Evolutionary conservation across 208 protist species (phyloP).

Genomic region (Acanthamoeba healyi): DNA sequence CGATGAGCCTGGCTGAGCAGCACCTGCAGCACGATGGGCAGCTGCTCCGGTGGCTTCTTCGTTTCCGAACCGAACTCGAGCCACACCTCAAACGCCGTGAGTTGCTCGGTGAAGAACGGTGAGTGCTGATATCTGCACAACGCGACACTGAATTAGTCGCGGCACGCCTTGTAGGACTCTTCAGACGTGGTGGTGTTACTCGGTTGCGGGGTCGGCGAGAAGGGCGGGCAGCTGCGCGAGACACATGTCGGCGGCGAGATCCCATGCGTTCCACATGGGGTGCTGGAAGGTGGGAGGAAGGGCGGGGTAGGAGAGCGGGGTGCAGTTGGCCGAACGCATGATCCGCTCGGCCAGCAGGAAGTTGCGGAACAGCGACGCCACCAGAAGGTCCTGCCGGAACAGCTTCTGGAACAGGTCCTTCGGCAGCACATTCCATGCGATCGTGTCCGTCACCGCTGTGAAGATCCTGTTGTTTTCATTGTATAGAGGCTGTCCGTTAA

Average conservation of each 20-base stretch:
- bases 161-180: background rate
- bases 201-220: conserved; percentile 81
- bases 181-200: too few species aligned
- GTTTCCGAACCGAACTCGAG: conserved; percentile 94
- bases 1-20: conserved; percentile 90
- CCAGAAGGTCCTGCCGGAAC: conserved; percentile 96
- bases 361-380: conserved; percentile 97
- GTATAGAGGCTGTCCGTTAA: too few species aligned
- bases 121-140: conserved; percentile 85
- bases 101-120: conserved; percentile 98
- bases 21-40: conserved; percentile 97
- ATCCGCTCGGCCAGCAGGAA: conserved; percentile 98
- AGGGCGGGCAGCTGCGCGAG: conserved; percentile 95
- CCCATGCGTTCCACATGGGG: conserved; percentile 96
- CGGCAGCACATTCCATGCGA: conserved; percentile 97
- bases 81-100: conserved; percentile 99
- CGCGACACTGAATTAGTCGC: background rate
- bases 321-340: conserved; percentile 95
- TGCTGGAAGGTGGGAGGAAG: conserved; percentile 96
- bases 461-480: conserved; percentile 93
- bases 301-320: conserved; percentile 95
- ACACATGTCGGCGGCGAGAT: conserved; percentile 94
- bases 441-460: conserved; percentile 98
- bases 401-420: conserved; percentile 95
- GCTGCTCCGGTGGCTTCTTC: conserved; percentile 95